A percentile compares a stretch with the other conserved stretches of the same genome.
Conservation (phyloP, 1,284 basidiomycete species). For the Inonotus hispidus region DNA sequence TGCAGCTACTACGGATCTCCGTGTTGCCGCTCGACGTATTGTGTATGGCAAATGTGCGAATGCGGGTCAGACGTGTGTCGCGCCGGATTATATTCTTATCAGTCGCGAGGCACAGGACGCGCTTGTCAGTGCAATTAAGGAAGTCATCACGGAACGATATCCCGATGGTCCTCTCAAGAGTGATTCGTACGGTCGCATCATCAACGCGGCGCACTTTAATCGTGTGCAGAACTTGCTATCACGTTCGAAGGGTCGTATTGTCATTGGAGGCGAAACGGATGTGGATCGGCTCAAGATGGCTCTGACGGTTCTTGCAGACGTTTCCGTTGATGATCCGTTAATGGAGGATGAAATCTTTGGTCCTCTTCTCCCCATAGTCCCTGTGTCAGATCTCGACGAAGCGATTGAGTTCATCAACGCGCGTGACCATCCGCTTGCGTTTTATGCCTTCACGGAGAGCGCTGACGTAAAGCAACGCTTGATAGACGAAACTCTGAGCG, state of each 20-base stretch:
- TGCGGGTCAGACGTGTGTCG: constrained; percentile 40
- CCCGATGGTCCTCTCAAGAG: constrained; percentile 30
- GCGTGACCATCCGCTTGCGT: constrained; percentile 31
- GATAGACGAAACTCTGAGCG: constrained; percentile 26
- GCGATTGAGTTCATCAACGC: constrained; percentile 35
- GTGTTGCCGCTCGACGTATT: constrained; percentile 29
- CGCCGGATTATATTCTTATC: constrained; percentile 49
- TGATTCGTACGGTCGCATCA: constrained; percentile 32
- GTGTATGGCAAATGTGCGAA: constrained; percentile 46
- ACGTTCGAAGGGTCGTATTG: constrained; percentile 38
- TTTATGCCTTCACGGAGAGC: constrained; percentile 37
- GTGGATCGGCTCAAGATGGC: constrained; percentile 27
- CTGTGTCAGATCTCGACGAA: constrained; percentile 35
- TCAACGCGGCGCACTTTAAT: constrained; percentile 35
- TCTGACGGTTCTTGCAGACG: constrained; percentile 32
- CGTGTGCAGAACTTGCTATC: constrained; percentile 35
- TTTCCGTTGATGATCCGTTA: constrained; percentile 33
- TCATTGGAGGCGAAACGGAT: constrained; percentile 39
- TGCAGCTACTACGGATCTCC: constrained; percentile 30
- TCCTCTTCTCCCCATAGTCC: constrained; percentile 43
- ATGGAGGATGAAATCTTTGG: constrained; percentile 48
- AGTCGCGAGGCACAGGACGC: constrained; percentile 34
- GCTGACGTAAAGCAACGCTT: constrained; percentile 29
- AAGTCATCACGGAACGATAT: constrained; percentile 26
- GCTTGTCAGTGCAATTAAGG: constrained; percentile 35